Evolutionary conservation across 2,329 filamentous ascomycete species (phyloP), one percentile per base, ranked within the genome.

Genomic region (Ilyonectria destructans): DNA sequence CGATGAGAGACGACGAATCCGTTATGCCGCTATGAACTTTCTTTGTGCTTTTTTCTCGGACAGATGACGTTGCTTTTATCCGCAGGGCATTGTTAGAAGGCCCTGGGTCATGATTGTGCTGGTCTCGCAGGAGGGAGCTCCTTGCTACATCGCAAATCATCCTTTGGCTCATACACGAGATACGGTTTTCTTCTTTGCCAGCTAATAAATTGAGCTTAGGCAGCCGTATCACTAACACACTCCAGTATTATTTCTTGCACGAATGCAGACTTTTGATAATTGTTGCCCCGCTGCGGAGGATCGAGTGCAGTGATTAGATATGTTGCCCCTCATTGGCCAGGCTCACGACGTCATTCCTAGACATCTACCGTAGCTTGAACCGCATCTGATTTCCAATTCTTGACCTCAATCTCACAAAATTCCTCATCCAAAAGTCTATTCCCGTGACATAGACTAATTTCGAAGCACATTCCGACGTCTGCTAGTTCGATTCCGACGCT

Each of bases 291-390:
- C 55, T 31, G 45, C 29, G 23, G 17, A 29, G 33, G 43, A 43
- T 29, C 19, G 40, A 48, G 43, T 51, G 29, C 37, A 35, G 31
- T 51, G 12, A 21, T 52, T 19, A 35, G n/a, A 26, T 52, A n/a
- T 43, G 15, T 62, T 43, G 48, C 48, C 56, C 49, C 57, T 65
- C 62, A 61, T 65, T 61, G 56, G 56, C 29, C 15, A 26, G 13
- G 17, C n/a, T 10, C 15, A 43, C 37, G 51, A 65, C 49, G 57
- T 60, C 57, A 65, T 56, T 33, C 7, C 26, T 60, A n/a, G n/a
- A 31, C 29, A 13, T 35, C 31, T 21, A 54, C 51, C 19, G 35
- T 31, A 15, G 29, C n/a, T 37, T 54, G 10, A 21, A 54, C 29
- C n/a, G 6, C 29, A 13, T 19, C 49, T 26, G 26, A 51, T 29